phyloP scores from a whole-genome alignment of 306 rosid species.

The Prunus kanzakura region DNA sequence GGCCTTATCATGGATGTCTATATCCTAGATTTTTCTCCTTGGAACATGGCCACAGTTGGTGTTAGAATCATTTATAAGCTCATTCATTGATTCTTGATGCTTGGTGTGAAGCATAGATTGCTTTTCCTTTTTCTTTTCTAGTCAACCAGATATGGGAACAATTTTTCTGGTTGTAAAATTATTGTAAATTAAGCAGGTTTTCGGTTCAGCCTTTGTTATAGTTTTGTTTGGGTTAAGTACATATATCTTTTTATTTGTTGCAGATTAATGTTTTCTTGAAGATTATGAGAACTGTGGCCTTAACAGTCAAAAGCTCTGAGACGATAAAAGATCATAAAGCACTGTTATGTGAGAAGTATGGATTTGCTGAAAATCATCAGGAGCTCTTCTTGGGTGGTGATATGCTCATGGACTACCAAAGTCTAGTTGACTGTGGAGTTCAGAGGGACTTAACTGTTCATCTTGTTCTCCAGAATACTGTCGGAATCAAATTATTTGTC shows the following conservation, averaged over 20 bases:
- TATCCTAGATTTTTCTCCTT: too few relatives aligned
- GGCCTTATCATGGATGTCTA: too few relatives aligned
- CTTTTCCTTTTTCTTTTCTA: too few relatives aligned
- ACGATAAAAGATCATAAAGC: constrained; percentile 19
- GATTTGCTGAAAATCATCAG: constrained; percentile 8
- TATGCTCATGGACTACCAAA: constrained; percentile 1
- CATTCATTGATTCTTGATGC: too few relatives aligned
- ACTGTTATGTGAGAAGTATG: background rate
- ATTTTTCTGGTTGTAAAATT: background rate
- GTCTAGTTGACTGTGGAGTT: constrained; percentile 12
- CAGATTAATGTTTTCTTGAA: constrained; percentile 8
- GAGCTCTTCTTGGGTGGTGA: constrained; percentile 8
- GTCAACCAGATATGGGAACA: too few relatives aligned
- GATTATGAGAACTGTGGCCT: background rate
- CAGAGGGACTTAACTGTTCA: background rate
- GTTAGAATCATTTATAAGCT: too few relatives aligned
- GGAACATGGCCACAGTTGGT: too few relatives aligned
- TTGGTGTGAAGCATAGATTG: too few relatives aligned
- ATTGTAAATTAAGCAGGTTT: background rate
- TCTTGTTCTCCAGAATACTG: constrained; percentile 1
- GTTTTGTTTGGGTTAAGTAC: background rate
- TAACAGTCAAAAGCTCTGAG: constrained; percentile 1
- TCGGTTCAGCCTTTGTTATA: background rate
- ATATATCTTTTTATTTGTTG: background rate
- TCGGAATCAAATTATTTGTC: constrained; percentile 9